Percentiles rank a stretch among this genome's conserved stretches.
Evolutionary conservation across 192 early-diverging fungal genomes (phyloP).

Genomic region (Allomyces macrogynus): DNA sequence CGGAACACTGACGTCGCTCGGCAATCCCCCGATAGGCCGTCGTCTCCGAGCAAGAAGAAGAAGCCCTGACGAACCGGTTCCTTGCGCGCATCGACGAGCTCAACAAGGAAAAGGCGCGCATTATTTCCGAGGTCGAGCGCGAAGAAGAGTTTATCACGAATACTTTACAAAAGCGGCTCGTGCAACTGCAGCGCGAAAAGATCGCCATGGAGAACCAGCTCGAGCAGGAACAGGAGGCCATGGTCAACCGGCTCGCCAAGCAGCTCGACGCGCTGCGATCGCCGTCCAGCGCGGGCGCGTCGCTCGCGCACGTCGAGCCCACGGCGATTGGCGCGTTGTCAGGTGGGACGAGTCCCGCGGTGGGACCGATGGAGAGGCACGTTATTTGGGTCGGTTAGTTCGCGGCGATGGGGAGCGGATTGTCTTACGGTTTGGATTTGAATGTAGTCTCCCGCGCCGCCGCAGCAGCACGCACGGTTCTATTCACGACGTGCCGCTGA

Average conservation of each 20-base stretch:
- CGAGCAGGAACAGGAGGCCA: slow-evolving; percentile 80
- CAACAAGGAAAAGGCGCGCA: slow-evolving; percentile 59
- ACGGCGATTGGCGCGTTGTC: not conserved
- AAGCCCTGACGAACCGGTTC: slow-evolving; percentile 57
- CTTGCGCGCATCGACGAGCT: slow-evolving; percentile 48
- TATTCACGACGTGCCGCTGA: slow-evolving; percentile 12
- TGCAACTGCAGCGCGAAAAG: slow-evolving; percentile 68
- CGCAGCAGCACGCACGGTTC: slow-evolving; percentile 15
- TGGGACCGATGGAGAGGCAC: not conserved
- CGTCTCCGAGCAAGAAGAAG: slow-evolving; percentile 42
- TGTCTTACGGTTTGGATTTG: slow-evolving; percentile 11
- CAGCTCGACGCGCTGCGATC: slow-evolving; percentile 38
- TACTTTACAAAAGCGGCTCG: slow-evolving; percentile 51
- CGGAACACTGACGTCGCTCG: slow-evolving; percentile 1
- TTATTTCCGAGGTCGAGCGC: slow-evolving; percentile 53
- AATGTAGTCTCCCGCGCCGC: slow-evolving; percentile 15
- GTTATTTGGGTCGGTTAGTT: not conserved
- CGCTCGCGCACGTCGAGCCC: not conserved
- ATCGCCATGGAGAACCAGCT: slow-evolving; percentile 71
- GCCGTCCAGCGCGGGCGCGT: slow-evolving; percentile 3
- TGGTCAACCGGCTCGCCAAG: slow-evolving; percentile 74
- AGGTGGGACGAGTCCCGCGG: not conserved
- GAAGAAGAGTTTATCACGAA: slow-evolving; percentile 68
- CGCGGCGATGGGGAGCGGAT: slow-evolving; percentile 2
- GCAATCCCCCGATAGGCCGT: slow-evolving; percentile 18